Evolutionary conservation across 805 yeast species (phyloP).

Genomic region (Danielia reshetovae): DNA sequence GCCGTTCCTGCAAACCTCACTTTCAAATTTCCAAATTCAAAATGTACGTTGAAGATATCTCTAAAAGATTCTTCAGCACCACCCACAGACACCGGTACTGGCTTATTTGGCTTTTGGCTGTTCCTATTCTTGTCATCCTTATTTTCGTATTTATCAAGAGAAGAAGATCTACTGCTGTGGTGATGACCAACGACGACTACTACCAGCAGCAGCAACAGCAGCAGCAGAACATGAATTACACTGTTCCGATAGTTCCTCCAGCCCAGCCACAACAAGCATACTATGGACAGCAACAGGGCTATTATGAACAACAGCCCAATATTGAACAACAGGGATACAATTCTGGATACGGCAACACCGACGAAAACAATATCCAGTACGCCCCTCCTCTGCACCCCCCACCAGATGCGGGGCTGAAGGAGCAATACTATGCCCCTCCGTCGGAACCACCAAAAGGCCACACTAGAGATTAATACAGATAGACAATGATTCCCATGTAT

Average conservation of each 20-base stretch:
- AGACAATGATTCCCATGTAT: conserved; percentile 19
- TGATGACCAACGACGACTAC: conserved; percentile 1
- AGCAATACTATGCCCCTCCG: not conserved
- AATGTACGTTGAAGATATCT: not conserved
- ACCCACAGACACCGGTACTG: conserved; percentile 1
- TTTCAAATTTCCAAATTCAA: no score
- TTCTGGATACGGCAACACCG: not conserved
- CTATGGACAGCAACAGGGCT: not conserved
- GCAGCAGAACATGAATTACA: no score
- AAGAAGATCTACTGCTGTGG: conserved; percentile 1
- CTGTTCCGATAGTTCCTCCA: conserved; percentile 1
- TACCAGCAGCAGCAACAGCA: conserved; percentile 2
- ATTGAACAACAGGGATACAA: not conserved
- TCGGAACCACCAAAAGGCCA: conserved; percentile 1
- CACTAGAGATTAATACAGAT: conserved; percentile 1
- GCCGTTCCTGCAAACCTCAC: no score
- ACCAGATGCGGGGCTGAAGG: not conserved
- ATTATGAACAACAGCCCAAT: not conserved
- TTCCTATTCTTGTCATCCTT: conserved; percentile 1
- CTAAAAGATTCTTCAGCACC: not conserved
- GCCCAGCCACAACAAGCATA: not conserved
- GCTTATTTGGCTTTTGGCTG: conserved; percentile 1
- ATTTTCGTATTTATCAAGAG: not conserved
- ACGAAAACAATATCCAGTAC: not conserved
- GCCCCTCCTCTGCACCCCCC: not conserved